Evolutionary conservation across 2,329 filamentous ascomycete genomes (phyloP), one percentile per base, ranked within the genome.

Genomic region (Dothideomycetes sp.): DNA sequence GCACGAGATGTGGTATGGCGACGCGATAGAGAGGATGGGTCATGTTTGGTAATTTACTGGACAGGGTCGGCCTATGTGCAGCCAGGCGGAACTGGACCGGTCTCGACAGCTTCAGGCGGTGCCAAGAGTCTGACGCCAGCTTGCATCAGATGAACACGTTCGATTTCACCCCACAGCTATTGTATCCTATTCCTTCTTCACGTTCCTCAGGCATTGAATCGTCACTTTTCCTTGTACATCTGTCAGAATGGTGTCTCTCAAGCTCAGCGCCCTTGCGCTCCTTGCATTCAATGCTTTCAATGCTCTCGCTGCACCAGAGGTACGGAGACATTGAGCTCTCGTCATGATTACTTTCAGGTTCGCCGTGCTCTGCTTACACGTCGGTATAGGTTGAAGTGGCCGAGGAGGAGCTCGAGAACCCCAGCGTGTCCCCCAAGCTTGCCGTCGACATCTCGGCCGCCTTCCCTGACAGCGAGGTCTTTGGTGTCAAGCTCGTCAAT

Each of bases 401-500:
- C 53, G 75, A 77, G 47, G 78, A 83, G 60, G 74, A 79, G 40
- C 64, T 81, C 52, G 71, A 72, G 49, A 38, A 50, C 12, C 41
- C 46, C 14, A 31, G 38, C 22, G 38, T 42, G 69, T 81, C 57
- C 60, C 79, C 68, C 49, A 71, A 64, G 45, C 59, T 77, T 44
- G 67, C 68, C 42, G 70, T 80, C 49, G 62, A 64, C 39, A 66
- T 76, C 47, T 64, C 68, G 37, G 67, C 75, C 42, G 68, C 69
- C 24, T 81, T 81, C 62, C 77, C 77, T 19, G 63, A 75, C 48
- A 68, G 73, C 43, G 85, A 93, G 68, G 80, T 94, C 63, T 91
- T 95, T 52, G 91, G 89, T 54, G 79, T 96, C 52, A 94, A 94
- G 75, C 79, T 96, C 51, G 76, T 96, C 70, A 98, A 98, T 60